Conservation (phyloP, 176 grass and related monocot genomes). For the Elymus sibiricus region DNA sequence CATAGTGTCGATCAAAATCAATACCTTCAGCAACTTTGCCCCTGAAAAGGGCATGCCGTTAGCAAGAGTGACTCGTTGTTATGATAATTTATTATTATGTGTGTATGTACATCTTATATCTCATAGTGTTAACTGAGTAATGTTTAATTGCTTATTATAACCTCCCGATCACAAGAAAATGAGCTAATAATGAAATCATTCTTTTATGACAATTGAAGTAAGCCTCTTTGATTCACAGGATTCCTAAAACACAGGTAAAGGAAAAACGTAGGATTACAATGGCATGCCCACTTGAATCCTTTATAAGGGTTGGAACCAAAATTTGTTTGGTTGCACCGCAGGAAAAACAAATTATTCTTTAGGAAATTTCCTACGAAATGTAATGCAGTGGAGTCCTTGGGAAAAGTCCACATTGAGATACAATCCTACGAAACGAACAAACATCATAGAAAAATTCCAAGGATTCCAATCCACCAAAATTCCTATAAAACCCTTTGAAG, state of each 20-base stretch:
- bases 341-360: neutral
- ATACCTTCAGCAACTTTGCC: conserved; percentile 99
- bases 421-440: neutral
- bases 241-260: neutral
- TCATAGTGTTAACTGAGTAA: neutral
- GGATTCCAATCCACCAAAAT: neutral
- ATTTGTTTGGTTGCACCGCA: neutral
- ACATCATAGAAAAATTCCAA: neutral
- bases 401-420: neutral
- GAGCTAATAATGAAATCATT: neutral
- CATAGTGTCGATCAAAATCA: conserved; percentile 99
- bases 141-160: neutral
- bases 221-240: neutral
- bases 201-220: neutral
- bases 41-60: conserved; percentile 41
- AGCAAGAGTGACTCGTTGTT: neutral
- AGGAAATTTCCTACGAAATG: neutral
- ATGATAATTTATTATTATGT: neutral
- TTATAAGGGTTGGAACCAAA: neutral
- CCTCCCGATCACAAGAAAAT: neutral
- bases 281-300: neutral
- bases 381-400: neutral
- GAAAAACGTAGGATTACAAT: neutral
- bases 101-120: conserved; percentile 14
- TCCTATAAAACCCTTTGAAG: neutral